Base-by-base conservation (phyloP, 176 grass and related monocot species). In the Eleusine coracana region DNA sequence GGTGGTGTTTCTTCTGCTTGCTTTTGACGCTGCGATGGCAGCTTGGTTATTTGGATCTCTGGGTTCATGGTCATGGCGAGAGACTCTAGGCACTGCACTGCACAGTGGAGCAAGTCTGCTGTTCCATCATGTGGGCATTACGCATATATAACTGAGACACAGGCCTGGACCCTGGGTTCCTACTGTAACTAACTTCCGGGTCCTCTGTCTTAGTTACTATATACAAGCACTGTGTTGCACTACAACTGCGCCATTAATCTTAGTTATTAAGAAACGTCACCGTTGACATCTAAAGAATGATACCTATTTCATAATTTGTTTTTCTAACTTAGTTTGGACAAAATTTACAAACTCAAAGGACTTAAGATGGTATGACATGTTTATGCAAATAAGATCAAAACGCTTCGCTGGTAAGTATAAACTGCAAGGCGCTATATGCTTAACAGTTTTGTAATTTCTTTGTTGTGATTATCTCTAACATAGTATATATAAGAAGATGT, bases 1-100 rank as follows among this genome's bases (percentile, higher is more conserved):
- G 27, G 41, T 45, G 52, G 6, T 21, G 15, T 14, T n/a, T 65
- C n/a, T 52, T 45, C 36, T 42, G 34, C 55, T 34, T 73, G 66
- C 12, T 55, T 56, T 4, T 80, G 76, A 27, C 56, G 45, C 1
- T 27, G 60, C 0, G 27, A 80, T 21, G 45, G 77, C 38, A n/a
- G 76, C 16, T 80, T 80, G 37, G 77, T 86, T 40, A 68, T 36
- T 48, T 74, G 70, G 60, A 86, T 86, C 63, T 86, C 76, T 18
- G 46, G 70, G 77, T 58, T 68, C 84, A 86, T 80, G 46, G 48
- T 68, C 84, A 86, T 80, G 46, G 60, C 45, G 69, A 55, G 5
- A 8, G 6, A 27, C 28, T 18, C 60, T 34, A 44, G 41, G 23
- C 11, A 46, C 13, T 50, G 23, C 11, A 46, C 13, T 50, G 18